Evolutionary conservation across 1,284 basidiomycete species (phyloP).

Genomic region (Leccinum subrobustum): DNA sequence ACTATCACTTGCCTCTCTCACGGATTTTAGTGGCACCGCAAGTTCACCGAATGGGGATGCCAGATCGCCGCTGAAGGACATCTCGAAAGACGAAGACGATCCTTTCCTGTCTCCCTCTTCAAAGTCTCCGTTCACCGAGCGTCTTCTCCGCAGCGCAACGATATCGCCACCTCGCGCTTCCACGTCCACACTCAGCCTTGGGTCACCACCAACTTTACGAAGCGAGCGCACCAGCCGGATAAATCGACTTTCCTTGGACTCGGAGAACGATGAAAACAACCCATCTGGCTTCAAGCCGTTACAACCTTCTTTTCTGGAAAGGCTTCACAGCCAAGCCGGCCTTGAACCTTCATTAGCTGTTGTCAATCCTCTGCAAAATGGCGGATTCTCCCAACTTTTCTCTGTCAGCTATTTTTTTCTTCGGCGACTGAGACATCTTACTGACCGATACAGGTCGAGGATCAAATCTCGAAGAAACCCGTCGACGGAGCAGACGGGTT

Average conservation of each 20-base stretch:
- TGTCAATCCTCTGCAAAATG: constrained; percentile 21
- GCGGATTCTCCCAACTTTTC: constrained; percentile 33
- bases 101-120: constrained; percentile 29
- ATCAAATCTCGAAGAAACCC: constrained; percentile 5
- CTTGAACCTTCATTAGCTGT: neutral
- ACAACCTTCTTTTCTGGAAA: constrained; percentile 47
- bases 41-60: constrained; percentile 15
- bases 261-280: constrained; percentile 31
- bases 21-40: constrained; percentile 8
- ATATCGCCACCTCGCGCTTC: constrained; percentile 28
- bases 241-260: constrained; percentile 46
- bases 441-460: constrained; percentile 26
- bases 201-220: constrained; percentile 23
- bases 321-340: constrained; percentile 3
- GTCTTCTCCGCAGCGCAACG: constrained; percentile 25
- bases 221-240: constrained; percentile 20
- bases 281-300: constrained; percentile 27
- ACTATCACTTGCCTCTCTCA: constrained; percentile 34
- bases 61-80: constrained; percentile 42
- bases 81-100: constrained; percentile 38
- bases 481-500: constrained; percentile 34
- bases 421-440: neutral
- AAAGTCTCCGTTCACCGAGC: constrained; percentile 26
- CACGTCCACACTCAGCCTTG: constrained; percentile 16
- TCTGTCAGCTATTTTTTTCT: constrained; percentile 21